Conservation (phyloP, 2,329 filamentous ascomycete species). For the Cryphonectria naterciae region DNA sequence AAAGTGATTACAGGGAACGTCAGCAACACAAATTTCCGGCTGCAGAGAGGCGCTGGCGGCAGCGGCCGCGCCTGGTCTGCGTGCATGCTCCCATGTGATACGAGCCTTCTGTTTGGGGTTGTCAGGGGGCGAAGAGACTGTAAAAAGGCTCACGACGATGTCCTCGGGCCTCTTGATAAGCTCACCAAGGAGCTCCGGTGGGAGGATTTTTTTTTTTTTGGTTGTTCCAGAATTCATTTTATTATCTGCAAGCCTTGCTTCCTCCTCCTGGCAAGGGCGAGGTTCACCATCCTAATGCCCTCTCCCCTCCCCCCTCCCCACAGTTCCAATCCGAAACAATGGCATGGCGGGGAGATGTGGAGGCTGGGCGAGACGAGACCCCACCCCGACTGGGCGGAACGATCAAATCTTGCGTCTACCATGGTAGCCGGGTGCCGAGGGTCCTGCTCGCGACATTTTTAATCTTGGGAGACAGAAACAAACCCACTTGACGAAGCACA, state of each 20-base stretch:
- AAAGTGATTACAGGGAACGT: slow-evolving; percentile 1
- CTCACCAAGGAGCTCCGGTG: background rate
- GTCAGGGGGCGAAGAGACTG: background rate
- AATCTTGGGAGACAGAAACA: slow-evolving; percentile 48
- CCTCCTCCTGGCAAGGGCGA: background rate
- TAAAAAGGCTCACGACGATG: background rate
- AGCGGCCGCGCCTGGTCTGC: slow-evolving; percentile 7
- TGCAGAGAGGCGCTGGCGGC: slow-evolving; percentile 3
- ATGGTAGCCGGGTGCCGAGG: slow-evolving; percentile 63
- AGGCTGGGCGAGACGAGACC: slow-evolving; percentile 7
- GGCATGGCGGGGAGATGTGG: slow-evolving; percentile 11
- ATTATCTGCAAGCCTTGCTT: background rate
- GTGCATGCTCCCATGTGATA: background rate
- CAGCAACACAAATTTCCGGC: background rate
- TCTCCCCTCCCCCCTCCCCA: background rate
- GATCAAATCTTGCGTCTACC: slow-evolving; percentile 32
- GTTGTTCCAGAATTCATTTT: background rate
- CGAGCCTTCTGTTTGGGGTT: background rate
- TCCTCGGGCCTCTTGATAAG: background rate
- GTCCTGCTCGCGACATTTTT: slow-evolving; percentile 23
- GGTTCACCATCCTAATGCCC: background rate
- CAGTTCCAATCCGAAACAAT: slow-evolving; percentile 8
- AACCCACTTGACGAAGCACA: slow-evolving; percentile 43
- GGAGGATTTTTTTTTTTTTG: background rate
- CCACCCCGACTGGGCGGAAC: background rate